Evolutionary conservation across 1,284 basidiomycete species (phyloP).

Genomic region (Tilletia indica): DNA sequence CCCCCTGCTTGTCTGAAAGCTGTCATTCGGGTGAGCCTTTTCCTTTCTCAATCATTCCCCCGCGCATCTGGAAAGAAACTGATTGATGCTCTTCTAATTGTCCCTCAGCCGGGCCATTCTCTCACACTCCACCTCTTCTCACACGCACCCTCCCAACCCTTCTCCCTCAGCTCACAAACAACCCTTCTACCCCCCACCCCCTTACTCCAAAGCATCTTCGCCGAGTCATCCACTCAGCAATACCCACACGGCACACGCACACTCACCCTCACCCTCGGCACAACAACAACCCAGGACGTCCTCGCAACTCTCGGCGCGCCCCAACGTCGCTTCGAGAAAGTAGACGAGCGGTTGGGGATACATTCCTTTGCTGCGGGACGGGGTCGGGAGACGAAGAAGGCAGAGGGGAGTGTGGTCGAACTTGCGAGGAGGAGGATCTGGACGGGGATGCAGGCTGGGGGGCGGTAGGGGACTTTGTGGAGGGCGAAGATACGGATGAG

Average conservation of each 20-base stretch:
- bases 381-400: neutral
- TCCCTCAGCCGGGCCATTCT: slow-evolving; percentile 19
- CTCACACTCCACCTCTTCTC: neutral
- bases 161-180: neutral
- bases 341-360: slow-evolving; percentile 36
- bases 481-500: neutral
- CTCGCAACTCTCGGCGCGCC: slow-evolving; percentile 32
- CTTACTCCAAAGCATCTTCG: neutral
- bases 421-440: slow-evolving; percentile 15
- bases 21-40: neutral
- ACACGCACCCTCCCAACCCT: neutral
- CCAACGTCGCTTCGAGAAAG: slow-evolving; percentile 37
- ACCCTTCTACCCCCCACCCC: neutral
- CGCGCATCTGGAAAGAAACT: neutral
- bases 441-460: slow-evolving; percentile 16
- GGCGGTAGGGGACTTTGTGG: neutral
- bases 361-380: slow-evolving; percentile 18
- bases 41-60: neutral
- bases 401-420: neutral
- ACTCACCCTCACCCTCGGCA: slow-evolving; percentile 25
- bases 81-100: neutral
- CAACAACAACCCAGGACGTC: slow-evolving; percentile 35
- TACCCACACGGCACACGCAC: neutral
- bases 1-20: slow-evolving; percentile 9
- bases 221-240: no score